Conservation (phyloP, 345 rosid species). For the Gynandropsis gynandra region DNA sequence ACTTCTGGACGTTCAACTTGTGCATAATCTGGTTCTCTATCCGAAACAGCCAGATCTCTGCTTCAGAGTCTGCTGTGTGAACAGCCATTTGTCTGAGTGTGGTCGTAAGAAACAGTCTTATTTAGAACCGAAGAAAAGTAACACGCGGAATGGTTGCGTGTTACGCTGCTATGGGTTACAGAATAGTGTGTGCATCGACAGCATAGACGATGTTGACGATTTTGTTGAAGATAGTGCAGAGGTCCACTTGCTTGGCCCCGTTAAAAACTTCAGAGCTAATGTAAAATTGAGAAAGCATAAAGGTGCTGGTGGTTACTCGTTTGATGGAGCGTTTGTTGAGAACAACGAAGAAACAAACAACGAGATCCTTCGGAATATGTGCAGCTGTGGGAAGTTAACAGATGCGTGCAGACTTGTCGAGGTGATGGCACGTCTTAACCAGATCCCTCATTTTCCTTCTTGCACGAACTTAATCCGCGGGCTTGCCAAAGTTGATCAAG, state of each 20-base stretch:
- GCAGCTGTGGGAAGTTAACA: slow-evolving; percentile 46
- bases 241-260: slow-evolving; percentile 16
- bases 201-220: slow-evolving; percentile 36
- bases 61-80: slow-evolving; percentile 14
- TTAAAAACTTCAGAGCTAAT: slow-evolving; percentile 27
- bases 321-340: slow-evolving; percentile 43
- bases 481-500: slow-evolving; percentile 37
- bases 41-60: slow-evolving; percentile 22
- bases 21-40: slow-evolving; percentile 22
- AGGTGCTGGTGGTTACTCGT: slow-evolving; percentile 15
- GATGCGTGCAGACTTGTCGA: slow-evolving; percentile 55
- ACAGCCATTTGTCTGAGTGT: slow-evolving; percentile 17
- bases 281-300: slow-evolving; percentile 20
- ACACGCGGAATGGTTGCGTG: slow-evolving; percentile 12
- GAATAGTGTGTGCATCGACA: slow-evolving; percentile 33
- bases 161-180: slow-evolving; percentile 27
- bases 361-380: slow-evolving; percentile 46
- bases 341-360: slow-evolving; percentile 61
- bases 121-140: slow-evolving; percentile 26
- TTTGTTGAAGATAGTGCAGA: slow-evolving; percentile 29
- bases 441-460: slow-evolving; percentile 66
- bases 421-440: slow-evolving; percentile 63
- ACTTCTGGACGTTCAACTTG: slow-evolving; percentile 28
- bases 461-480: slow-evolving; percentile 73
- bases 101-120: slow-evolving; percentile 14